Conservation (phyloP, 208 protist species). For the Balamuthia mandrillaris region DNA sequence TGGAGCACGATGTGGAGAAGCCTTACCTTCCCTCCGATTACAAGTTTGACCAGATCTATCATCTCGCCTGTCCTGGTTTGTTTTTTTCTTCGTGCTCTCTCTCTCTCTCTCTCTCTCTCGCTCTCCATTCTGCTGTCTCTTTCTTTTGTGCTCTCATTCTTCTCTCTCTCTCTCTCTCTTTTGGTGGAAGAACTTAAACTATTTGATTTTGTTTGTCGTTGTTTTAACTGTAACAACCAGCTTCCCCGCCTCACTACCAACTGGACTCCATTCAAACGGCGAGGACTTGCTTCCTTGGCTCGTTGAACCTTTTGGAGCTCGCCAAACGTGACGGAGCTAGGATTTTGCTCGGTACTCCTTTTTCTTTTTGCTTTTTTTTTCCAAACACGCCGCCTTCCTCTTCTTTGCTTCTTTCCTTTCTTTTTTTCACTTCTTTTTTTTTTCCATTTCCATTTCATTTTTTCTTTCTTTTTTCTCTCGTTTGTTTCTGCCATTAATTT, state of each 20-base stretch:
- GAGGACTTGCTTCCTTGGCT: constrained; percentile 25
- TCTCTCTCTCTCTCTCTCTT: not conserved
- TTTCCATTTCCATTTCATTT: too few relatives aligned
- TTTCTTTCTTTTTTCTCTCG: too few relatives aligned
- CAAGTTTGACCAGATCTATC: constrained; percentile 38
- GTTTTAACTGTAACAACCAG: too few relatives aligned
- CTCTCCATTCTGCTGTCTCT: constrained; percentile 11
- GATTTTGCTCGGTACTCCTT: not conserved
- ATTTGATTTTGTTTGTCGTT: not conserved
- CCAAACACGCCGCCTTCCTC: too few relatives aligned
- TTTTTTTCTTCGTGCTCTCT: not conserved
- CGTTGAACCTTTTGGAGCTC: constrained; percentile 31
- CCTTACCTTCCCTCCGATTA: not conserved
- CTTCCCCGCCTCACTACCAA: constrained; percentile 31
- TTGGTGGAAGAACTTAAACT: not conserved
- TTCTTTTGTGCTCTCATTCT: not conserved
- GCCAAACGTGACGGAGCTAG: constrained; percentile 8
- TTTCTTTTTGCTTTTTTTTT: too few relatives aligned
- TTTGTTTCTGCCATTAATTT: too few relatives aligned
- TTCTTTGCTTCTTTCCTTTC: too few relatives aligned
- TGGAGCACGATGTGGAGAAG: not conserved
- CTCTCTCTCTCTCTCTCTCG: not conserved
- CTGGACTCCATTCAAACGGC: constrained; percentile 32
- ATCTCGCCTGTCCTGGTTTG: constrained; percentile 24
- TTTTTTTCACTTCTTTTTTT: too few relatives aligned